Evolutionary conservation across 192 early-diverging fungal genomes (phyloP), one percentile per base, ranked within the genome.

Genomic region (Gonapodya sp.): DNA sequence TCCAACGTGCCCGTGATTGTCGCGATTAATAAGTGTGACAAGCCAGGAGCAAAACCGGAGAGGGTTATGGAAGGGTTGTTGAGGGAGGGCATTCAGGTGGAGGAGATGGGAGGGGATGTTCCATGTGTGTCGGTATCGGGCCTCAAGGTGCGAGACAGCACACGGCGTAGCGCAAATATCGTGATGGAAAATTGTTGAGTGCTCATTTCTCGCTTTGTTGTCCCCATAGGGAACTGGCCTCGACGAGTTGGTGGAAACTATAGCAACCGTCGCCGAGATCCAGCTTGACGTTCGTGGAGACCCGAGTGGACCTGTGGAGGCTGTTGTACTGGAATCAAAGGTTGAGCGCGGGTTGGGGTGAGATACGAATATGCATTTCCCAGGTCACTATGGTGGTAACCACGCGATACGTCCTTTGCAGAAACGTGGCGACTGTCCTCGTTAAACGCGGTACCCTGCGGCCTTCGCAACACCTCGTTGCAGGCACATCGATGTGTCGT

Each of bases 21-120:
- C 0, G 97, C 97, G 0, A 93, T 99, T 79, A 99, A 97, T 90
- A 99, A 99, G 85, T 97, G 96, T 84, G 97, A 99, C 86, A 97
- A 96, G 82, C 93, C 92, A 31, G 93, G 92, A 1, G 92, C 89
- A 0, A 88, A 95, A 34, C 85, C 92, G 0, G 85, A 84, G 36
- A 86, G 81, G 31, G 86, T 90, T 35, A 87, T 87, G 82, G 85
- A 96, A 82, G 91, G 89, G 14, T 86, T 98, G 30, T 83, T 96
- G 74, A 83, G 88, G 77, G 85, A 97, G 75, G 93, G 92, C 33
- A 84, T 98, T n/a, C 90, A 94, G 30, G 86, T 96, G 2, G 97
- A 98, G 83, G 96, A 96, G 24, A 86, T 93, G 78, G 95, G 95
- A 31, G 97, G 97, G n/a, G 97, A 98, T 35, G 91, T 95, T 32